Percentiles rank a stretch among this genome's conserved stretches.
Conservation (phyloP, 441 rosid genomes). For the Heliophila coronopifolia region DNA sequence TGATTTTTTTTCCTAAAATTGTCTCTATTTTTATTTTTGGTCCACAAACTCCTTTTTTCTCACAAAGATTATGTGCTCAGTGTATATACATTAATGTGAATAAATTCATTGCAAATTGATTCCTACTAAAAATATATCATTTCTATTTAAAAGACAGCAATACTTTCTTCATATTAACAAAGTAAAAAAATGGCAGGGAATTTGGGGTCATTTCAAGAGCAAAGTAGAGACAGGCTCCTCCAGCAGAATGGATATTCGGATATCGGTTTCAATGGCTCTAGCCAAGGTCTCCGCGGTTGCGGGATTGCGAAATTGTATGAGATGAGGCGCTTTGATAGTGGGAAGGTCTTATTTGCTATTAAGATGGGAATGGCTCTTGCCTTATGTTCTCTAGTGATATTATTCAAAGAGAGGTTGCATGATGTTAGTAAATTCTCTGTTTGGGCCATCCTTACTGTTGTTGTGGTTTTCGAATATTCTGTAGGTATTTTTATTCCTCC, state of each 20-base stretch:
- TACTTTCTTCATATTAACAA: too few species aligned
- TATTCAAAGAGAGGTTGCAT: conserved; percentile 50
- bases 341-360: conserved; percentile 53
- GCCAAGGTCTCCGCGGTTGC: conserved; percentile 28
- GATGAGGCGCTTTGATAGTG: conserved; percentile 75
- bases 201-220: conserved; percentile 34
- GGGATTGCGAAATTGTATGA: conserved; percentile 41
- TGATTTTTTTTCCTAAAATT: too few species aligned
- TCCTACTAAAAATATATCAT: too few species aligned
- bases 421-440: conserved; percentile 58
- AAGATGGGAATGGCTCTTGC: conserved; percentile 81
- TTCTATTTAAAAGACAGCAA: too few species aligned
- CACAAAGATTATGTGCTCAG: too few species aligned
- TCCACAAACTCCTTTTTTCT: too few species aligned
- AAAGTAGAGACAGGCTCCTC: conserved; percentile 48
- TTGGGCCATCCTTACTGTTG: conserved; percentile 88
- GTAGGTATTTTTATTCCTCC: too few species aligned
- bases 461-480: conserved; percentile 84
- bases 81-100: too few species aligned
- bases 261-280: conserved; percentile 37
- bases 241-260: conserved; percentile 42
- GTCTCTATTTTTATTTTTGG: too few species aligned
- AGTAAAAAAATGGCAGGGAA: conserved; percentile 47
- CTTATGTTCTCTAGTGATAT: conserved; percentile 49
- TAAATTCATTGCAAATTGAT: too few species aligned